Conservation (phyloP, 108 stramenopile species). For the Bacterosira constricta region DNA sequence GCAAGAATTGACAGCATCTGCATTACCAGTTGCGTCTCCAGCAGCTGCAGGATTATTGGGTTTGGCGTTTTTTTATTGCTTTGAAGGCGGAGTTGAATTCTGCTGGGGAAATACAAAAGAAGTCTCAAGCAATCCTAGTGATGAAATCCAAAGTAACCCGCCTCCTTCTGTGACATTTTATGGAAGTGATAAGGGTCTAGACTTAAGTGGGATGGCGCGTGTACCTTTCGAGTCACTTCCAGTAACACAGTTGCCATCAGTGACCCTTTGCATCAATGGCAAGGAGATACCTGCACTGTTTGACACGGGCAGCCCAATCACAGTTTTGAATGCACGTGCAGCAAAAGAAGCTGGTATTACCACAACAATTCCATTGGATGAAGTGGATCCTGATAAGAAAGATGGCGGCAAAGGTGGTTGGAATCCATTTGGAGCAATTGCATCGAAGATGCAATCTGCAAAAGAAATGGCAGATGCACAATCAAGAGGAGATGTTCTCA, state of each 20-base stretch:
- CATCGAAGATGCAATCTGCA: conserved; percentile 55
- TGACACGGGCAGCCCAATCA: conserved; percentile 80
- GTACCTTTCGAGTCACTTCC: conserved; percentile 54
- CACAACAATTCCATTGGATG: conserved; percentile 19
- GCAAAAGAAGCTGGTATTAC: conserved; percentile 61
- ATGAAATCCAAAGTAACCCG: no score
- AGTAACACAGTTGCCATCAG: conserved; percentile 58
- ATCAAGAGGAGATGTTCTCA: conserved; percentile 58
- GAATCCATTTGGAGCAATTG: conserved; percentile 65
- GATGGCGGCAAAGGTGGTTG: conserved; percentile 3
- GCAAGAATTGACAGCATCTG: conserved; percentile 73
- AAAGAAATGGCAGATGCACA: conserved; percentile 57
- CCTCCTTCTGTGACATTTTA: conserved; percentile 62
- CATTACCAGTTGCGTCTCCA: conserved; percentile 69
- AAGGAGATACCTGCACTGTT: conserved; percentile 71
- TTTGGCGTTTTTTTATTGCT: conserved; percentile 70
- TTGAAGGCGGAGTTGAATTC: conserved; percentile 78
- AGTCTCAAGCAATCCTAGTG: no score
- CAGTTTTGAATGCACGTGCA: conserved; percentile 73
- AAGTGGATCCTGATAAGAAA: conserved; percentile 10
- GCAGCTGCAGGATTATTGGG: conserved; percentile 71
- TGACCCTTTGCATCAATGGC: conserved; percentile 62
- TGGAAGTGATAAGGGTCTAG: conserved; percentile 30
- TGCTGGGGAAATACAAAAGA: conserved; percentile 55
- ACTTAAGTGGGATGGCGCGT: conserved; percentile 41